Percentiles rank a stretch among this genome's conserved stretches.
phyloP scores from a whole-genome alignment of 2,329 filamentous ascomycete genomes.

The Mycosphaerella arachidis region DNA sequence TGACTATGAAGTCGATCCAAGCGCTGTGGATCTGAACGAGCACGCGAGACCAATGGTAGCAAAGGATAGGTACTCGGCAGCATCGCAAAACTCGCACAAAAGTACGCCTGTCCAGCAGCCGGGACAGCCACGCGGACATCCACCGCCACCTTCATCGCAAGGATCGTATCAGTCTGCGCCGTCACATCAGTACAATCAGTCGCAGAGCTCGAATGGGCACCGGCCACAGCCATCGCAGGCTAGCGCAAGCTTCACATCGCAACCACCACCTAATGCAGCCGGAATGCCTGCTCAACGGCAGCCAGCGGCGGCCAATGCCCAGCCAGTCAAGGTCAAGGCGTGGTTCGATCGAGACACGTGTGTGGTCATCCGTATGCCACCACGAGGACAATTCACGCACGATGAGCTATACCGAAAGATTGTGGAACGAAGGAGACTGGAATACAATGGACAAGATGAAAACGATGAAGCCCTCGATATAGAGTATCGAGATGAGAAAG shows the following conservation, averaged over 20 bases:
- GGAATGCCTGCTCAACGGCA: conserved; percentile 10
- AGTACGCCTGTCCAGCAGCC: conserved; percentile 19
- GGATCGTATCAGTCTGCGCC: neutral
- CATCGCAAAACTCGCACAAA: conserved; percentile 26
- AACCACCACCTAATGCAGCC: conserved; percentile 12
- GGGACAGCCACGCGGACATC: conserved; percentile 20
- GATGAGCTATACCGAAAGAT: conserved; percentile 78
- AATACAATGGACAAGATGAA: conserved; percentile 34
- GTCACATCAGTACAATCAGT: conserved; percentile 25
- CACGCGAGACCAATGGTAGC: conserved; percentile 68
- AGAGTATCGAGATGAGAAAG: conserved; percentile 80
- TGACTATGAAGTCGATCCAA: conserved; percentile 86
- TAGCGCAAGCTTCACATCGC: conserved; percentile 11
- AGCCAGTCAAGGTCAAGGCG: conserved; percentile 80
- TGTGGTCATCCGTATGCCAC: conserved; percentile 83
- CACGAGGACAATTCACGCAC: conserved; percentile 63
- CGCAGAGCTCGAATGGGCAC: conserved; percentile 17
- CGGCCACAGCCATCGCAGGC: conserved; percentile 15
- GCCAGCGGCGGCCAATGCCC: conserved; percentile 24
- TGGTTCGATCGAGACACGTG: conserved; percentile 82
- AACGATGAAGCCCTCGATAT: conserved; percentile 60
- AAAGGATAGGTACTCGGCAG: conserved; percentile 52
- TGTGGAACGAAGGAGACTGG: conserved; percentile 73
- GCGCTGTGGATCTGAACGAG: conserved; percentile 49
- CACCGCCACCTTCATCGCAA: conserved; percentile 8